Evolutionary conservation across 2,329 filamentous ascomycete species (phyloP), one percentile per base, ranked within the genome.

Genomic region (Madurella mycetomatis): DNA sequence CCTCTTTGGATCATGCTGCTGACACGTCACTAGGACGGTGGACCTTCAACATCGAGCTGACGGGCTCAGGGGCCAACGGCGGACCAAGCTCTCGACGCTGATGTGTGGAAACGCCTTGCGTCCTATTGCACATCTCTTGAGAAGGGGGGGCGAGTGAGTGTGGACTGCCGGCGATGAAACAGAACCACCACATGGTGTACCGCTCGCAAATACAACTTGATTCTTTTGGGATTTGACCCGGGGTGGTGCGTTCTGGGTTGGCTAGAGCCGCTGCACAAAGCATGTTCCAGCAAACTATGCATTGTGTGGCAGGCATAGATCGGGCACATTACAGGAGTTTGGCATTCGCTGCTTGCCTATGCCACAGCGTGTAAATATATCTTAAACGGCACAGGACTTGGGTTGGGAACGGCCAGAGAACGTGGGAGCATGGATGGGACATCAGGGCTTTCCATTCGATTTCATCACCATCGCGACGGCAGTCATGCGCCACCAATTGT

Each of bases 41-140:
- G 76, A 70, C 69, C 4, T 78, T 79, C 17, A 77, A 76, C 52
- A 65, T 66, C 2, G 69, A 73, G 46, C 60, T 72, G 5, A 63
- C 58, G 17, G 54, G 54, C 37, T 53, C 51, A 31, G 55, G 56
- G 5, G 51, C 57, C 16, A 50, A 57, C 43, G 52, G 59, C 25
- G 62, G 64, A 34, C 56, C 66, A 32, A 64, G 63, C 61, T 56
- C 58, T 48, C 61, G 62, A 42, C 59, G 61, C 40, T 69, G 15
- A 9, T 44, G 42, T 15, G n/a, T 46, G 18, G 25, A 8, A 46
- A n/a, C 18, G 19, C 9, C 41, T 18, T 4, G 34, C 34, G 13
- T 2, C 34, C 34, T 15, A 37, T 15, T 2, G 34, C 34, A 9
- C 34, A 37, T 25, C 34, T 37, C 11, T 13, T 44, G 42, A 25